Evolutionary conservation across 768 basidiomycete species (phyloP).

Genomic region (Macrocybe gigantea): DNA sequence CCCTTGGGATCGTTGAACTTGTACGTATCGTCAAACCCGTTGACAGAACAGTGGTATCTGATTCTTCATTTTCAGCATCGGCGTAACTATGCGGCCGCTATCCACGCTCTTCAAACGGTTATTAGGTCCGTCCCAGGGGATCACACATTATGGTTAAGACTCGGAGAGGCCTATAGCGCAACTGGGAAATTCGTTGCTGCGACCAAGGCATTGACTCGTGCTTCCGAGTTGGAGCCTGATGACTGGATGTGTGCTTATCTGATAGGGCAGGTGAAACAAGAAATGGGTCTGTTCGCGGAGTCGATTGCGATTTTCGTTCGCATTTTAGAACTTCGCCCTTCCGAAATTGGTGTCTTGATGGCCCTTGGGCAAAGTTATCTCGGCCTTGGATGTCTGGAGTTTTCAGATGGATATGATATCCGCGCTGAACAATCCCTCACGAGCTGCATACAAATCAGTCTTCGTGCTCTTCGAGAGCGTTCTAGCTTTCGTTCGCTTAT

Average conservation of each 20-base stretch:
- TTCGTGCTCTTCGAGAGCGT: slow-evolving; percentile 42
- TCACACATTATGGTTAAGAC: slow-evolving; percentile 77
- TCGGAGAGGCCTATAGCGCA: slow-evolving; percentile 88
- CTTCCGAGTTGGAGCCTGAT: slow-evolving; percentile 62
- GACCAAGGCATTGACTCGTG: slow-evolving; percentile 76
- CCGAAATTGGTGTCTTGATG: slow-evolving; percentile 67
- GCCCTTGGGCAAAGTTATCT: slow-evolving; percentile 70
- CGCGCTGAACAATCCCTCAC: slow-evolving; percentile 74
- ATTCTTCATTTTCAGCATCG: slow-evolving; percentile 42
- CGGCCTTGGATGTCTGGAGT: slow-evolving; percentile 61
- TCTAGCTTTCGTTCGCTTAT: slow-evolving; percentile 63
- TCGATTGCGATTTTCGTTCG: slow-evolving; percentile 62
- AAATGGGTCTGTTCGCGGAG: slow-evolving; percentile 69
- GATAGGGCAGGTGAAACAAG: slow-evolving; percentile 78
- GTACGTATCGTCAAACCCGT: slow-evolving; percentile 37
- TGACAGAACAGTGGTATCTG: not conserved
- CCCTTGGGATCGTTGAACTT: slow-evolving; percentile 84
- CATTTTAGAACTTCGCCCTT: slow-evolving; percentile 49
- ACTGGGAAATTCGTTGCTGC: slow-evolving; percentile 88
- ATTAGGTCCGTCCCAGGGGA: slow-evolving; percentile 76
- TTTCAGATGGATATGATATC: slow-evolving; percentile 61
- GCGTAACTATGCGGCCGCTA: slow-evolving; percentile 66
- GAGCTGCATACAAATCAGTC: slow-evolving; percentile 45
- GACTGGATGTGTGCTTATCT: slow-evolving; percentile 85
- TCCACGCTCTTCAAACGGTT: slow-evolving; percentile 82